These are phyloP conservation scores for Xylariales sp. DNA, from an alignment of 2,329 filamentous ascomycete species.

Conservation along the genomic window DNA sequence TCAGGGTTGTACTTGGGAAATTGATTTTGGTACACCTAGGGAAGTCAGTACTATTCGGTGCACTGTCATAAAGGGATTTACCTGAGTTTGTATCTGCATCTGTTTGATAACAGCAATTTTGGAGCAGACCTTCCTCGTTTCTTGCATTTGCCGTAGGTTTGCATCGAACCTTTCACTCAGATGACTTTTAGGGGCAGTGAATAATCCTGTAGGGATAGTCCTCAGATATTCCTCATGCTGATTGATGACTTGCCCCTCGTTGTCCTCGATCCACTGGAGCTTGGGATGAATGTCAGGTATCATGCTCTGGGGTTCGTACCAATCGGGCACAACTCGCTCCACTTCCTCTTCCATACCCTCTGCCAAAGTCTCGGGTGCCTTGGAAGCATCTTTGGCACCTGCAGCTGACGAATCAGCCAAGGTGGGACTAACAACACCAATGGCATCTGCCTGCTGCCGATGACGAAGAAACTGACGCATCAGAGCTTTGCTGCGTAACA, in stretches of 20 bases:
- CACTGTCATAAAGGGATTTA: slow-evolving; percentile 36
- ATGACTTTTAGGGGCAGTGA: slow-evolving; percentile 68
- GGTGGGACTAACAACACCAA: slow-evolving; percentile 34
- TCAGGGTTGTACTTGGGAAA: slow-evolving; percentile 94
- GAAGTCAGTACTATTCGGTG: slow-evolving; percentile 20
- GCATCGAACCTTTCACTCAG: slow-evolving; percentile 77
- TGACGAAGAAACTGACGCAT: slow-evolving; percentile 87
- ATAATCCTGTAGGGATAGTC: slow-evolving; percentile 69
- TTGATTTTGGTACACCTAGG: slow-evolving; percentile 90
- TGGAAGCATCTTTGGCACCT: slow-evolving; percentile 42
- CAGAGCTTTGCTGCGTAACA: slow-evolving; percentile 76
- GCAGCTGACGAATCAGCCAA: slow-evolving; percentile 41
- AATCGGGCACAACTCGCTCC: slow-evolving; percentile 83
- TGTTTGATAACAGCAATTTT: slow-evolving; percentile 98
- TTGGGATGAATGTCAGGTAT: slow-evolving; percentile 79
- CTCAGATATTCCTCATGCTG: slow-evolving; percentile 80
- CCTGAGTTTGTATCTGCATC: slow-evolving; percentile 97
- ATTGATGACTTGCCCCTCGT: slow-evolving; percentile 83
- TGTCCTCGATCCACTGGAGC: slow-evolving; percentile 84
- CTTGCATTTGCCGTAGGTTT: slow-evolving; percentile 93
- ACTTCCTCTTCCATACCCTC: slow-evolving; percentile 92
- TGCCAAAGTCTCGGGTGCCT: slow-evolving; percentile 70
- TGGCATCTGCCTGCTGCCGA: slow-evolving; percentile 62
- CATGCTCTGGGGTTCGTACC: slow-evolving; percentile 82
- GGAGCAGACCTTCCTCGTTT: slow-evolving; percentile 89